These are phyloP conservation scores for Raphanus sativus DNA, from an alignment of 345 rosid genomes.

Conservation along the genomic window DNA sequence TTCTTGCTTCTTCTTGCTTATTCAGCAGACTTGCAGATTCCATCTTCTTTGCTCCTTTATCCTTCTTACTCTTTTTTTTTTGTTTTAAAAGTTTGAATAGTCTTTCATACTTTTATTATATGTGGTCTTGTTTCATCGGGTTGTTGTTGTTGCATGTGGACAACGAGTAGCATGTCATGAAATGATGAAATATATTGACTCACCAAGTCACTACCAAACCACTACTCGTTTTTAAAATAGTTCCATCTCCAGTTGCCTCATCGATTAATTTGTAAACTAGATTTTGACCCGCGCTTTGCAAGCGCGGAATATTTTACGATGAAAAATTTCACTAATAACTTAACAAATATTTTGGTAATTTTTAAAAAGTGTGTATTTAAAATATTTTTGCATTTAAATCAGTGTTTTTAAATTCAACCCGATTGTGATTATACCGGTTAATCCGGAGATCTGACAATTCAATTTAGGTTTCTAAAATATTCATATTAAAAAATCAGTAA, in stretches of 20 bases:
- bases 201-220: neutral
- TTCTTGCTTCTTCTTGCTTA: conserved; percentile 12
- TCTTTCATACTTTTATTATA: neutral
- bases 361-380: too few species aligned
- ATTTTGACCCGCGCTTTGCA: neutral
- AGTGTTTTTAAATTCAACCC: too few species aligned
- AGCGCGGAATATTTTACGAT: too few species aligned
- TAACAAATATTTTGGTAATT: too few species aligned
- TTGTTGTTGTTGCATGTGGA: neutral
- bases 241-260: neutral
- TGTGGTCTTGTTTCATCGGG: neutral
- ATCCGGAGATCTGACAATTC: too few species aligned
- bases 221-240: neutral
- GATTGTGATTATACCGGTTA: too few species aligned
- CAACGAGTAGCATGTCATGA: neutral
- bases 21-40: conserved; percentile 26
- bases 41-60: conserved; percentile 2
- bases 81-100: neutral
- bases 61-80: neutral
- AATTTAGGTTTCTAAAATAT: too few species aligned
- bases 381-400: too few species aligned
- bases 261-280: neutral
- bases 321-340: too few species aligned
- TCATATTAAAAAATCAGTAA: too few species aligned
- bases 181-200: neutral